These are phyloP conservation scores for Leccinum incarnatum DNA, from an alignment of 768 basidiomycete genomes.

Conservation along the genomic window DNA sequence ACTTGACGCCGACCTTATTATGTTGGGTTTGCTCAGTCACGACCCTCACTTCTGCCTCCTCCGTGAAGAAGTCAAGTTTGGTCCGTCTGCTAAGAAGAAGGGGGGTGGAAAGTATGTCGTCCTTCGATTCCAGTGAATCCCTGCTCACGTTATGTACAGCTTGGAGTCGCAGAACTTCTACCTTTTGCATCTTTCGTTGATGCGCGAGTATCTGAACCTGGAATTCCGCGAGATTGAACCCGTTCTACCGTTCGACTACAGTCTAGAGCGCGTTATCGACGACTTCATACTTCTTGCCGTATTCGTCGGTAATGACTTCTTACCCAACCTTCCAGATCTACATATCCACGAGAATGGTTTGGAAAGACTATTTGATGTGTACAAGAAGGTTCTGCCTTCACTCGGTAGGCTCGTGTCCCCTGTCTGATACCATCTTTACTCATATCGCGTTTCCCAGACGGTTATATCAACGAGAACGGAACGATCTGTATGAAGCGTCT, in stretches of 20 bases:
- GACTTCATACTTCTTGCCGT: slow-evolving; percentile 97
- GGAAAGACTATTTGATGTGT: slow-evolving; percentile 90
- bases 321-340: slow-evolving; percentile 93
- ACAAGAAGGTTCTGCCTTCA: slow-evolving; percentile 86
- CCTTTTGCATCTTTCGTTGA: slow-evolving; percentile 87
- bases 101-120: slow-evolving; percentile 47
- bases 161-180: slow-evolving; percentile 89
- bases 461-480: slow-evolving; percentile 91
- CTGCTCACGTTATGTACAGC: slow-evolving; percentile 28
- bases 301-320: slow-evolving; percentile 97
- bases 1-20: slow-evolving; percentile 96
- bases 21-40: slow-evolving; percentile 95
- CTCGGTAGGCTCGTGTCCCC: slow-evolving; percentile 44
- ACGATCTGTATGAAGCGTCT: slow-evolving; percentile 75
- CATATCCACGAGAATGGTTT: slow-evolving; percentile 98
- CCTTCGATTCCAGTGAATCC: background rate
- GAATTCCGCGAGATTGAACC: slow-evolving; percentile 80
- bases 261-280: slow-evolving; percentile 92
- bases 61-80: slow-evolving; percentile 98
- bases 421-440: background rate
- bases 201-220: slow-evolving; percentile 96
- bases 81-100: slow-evolving; percentile 75
- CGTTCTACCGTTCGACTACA: slow-evolving; percentile 75
- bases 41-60: slow-evolving; percentile 98
- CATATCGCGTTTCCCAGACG: slow-evolving; percentile 48